Evolutionary conservation across 2,329 filamentous ascomycete species (phyloP).

Genomic region (Hypoxylon sp.): DNA sequence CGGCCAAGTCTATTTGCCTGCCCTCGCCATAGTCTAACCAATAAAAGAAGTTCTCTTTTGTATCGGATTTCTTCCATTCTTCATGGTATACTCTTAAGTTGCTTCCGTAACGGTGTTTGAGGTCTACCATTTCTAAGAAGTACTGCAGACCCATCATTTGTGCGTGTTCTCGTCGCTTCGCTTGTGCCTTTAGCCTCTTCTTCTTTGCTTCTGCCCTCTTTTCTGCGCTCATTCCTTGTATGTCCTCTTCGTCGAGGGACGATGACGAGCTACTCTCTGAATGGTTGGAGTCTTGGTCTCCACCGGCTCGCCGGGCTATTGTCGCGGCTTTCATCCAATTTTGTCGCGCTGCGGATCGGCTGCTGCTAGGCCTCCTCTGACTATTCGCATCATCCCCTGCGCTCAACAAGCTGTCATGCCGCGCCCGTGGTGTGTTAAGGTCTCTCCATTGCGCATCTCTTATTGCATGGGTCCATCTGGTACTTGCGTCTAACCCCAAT

Average conservation of each 20-base stretch:
- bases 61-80: slow-evolving; percentile 83
- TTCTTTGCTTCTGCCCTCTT: slow-evolving; percentile 58
- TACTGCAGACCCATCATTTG: slow-evolving; percentile 89
- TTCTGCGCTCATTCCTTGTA: slow-evolving; percentile 53
- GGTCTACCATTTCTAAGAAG: slow-evolving; percentile 87
- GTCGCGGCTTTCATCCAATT: slow-evolving; percentile 83
- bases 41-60: slow-evolving; percentile 91
- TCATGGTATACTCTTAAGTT: slow-evolving; percentile 86
- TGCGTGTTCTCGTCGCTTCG: slow-evolving; percentile 73
- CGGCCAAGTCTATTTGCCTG: slow-evolving; percentile 75
- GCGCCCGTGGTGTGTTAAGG: slow-evolving; percentile 62
- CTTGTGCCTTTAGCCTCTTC: slow-evolving; percentile 65
- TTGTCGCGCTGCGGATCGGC: slow-evolving; percentile 65
- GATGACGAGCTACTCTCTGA: slow-evolving; percentile 58
- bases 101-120: slow-evolving; percentile 88
- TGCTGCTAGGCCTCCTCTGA: slow-evolving; percentile 42
- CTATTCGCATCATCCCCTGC: slow-evolving; percentile 22
- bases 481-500: slow-evolving; percentile 76
- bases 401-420: slow-evolving; percentile 45
- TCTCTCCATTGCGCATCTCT: slow-evolving; percentile 70
- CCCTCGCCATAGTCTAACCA: slow-evolving; percentile 91
- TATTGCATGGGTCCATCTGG: slow-evolving; percentile 78
- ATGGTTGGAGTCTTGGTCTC: slow-evolving; percentile 70
- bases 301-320: slow-evolving; percentile 79
- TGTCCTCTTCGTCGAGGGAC: slow-evolving; percentile 51